Percentiles rank a stretch among this genome's conserved stretches.
phyloP scores from a whole-genome alignment of 129 eudicot species.

The Centrapalus pauciflorus region DNA sequence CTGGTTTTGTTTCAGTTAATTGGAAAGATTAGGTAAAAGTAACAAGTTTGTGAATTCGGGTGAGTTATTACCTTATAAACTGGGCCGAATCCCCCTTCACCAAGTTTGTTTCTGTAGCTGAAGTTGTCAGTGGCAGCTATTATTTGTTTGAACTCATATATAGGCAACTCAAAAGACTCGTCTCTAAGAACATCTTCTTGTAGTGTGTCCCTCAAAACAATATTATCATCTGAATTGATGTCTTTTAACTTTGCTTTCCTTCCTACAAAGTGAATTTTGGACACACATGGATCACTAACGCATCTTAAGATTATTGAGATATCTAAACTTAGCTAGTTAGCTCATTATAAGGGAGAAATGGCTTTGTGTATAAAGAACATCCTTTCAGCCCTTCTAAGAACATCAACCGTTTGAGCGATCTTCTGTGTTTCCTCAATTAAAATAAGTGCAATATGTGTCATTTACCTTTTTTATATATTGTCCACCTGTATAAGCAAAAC shows the following conservation, averaged over 20 bases:
- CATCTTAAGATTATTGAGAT: not conserved
- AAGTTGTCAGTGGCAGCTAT: conserved; percentile 33
- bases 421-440: not conserved
- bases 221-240: not conserved
- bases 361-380: not conserved
- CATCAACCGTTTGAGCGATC: not conserved
- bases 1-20: not conserved
- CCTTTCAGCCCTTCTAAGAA: not conserved
- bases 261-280: conserved; percentile 14
- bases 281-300: not conserved
- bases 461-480: conserved; percentile 25
- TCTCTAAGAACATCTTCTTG: conserved; percentile 15
- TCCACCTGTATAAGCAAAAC: conserved; percentile 21
- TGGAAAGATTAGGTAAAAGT: not conserved
- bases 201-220: conserved; percentile 4
- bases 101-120: conserved; percentile 28
- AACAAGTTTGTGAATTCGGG: conserved; percentile 4
- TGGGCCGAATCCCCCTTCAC: conserved; percentile 48
- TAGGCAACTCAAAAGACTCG: conserved; percentile 21
- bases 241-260: conserved; percentile 1
- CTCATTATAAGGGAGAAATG: not conserved
- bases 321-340: not conserved
- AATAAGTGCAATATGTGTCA: not conserved
- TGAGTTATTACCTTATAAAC: conserved; percentile 29
- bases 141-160: conserved; percentile 22